Percentiles rank a stretch among this genome's conserved stretches.
These are phyloP conservation scores for Aspergillus affinis DNA, from an alignment of 495 filamentous ascomycete species.

Conservation along the genomic window DNA sequence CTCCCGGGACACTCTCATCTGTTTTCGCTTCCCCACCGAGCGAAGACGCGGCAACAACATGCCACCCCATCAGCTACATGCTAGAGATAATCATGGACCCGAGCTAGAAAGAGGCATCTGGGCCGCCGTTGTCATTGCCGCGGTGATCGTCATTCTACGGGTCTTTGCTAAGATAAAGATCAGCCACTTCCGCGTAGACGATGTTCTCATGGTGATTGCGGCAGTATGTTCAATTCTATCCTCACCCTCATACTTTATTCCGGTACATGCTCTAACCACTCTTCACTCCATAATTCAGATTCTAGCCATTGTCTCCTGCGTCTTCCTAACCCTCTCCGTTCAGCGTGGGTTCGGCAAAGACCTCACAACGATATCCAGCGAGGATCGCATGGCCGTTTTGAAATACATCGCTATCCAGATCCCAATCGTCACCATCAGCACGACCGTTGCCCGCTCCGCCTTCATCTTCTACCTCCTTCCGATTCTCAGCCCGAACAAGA, in stretches of 20 bases:
- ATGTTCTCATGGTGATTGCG: slow-evolving; percentile 39
- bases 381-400: slow-evolving; percentile 23
- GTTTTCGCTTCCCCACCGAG: neutral
- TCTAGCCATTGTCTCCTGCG: slow-evolving; percentile 26
- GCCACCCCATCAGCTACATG: neutral
- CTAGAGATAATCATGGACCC: slow-evolving; percentile 19
- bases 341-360: slow-evolving; percentile 33
- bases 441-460: slow-evolving; percentile 31
- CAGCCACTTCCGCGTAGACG: slow-evolving; percentile 33
- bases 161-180: slow-evolving; percentile 39
- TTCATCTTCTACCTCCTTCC: slow-evolving; percentile 37
- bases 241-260: neutral
- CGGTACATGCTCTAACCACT: slow-evolving; percentile 1
- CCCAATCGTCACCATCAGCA: slow-evolving; percentile 35
- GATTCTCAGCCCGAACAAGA: slow-evolving; percentile 30
- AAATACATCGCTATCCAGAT: slow-evolving; percentile 35
- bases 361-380: slow-evolving; percentile 13
- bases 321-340: slow-evolving; percentile 28
- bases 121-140: slow-evolving; percentile 33
- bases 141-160: slow-evolving; percentile 33
- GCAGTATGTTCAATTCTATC: slow-evolving; percentile 22
- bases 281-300: slow-evolving; percentile 18
- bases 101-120: slow-evolving; percentile 31
- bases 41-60: neutral
- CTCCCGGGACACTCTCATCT: neutral